phyloP scores from a whole-genome alignment of 192 early-diverging fungal genomes.

The Dimargaris cristalligena region DNA sequence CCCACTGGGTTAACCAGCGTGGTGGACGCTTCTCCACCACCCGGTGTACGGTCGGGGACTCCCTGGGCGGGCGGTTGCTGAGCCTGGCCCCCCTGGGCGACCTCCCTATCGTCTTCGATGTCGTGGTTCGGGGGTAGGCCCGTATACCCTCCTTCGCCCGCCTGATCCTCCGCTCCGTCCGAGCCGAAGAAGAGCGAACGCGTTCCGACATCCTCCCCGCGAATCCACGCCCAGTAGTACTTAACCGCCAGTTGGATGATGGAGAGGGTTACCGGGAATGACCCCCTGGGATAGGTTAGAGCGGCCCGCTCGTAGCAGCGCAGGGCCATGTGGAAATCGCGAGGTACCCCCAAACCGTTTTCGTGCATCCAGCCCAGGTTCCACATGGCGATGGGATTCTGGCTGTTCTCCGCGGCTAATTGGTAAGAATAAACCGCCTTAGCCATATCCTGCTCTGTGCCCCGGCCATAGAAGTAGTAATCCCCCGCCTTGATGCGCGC shows the following conservation, averaged over 20 bases:
- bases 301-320: conserved; percentile 78
- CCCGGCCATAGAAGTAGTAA: conserved; percentile 76
- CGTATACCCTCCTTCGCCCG: too few relatives aligned
- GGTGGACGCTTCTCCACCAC: background rate
- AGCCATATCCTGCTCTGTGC: conserved; percentile 41
- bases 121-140: background rate
- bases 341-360: conserved; percentile 73
- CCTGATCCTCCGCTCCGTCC: conserved; percentile 18
- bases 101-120: background rate
- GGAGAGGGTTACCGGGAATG: conserved; percentile 58
- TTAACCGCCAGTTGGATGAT: conserved; percentile 49
- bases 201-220: conserved; percentile 36
- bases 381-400: conserved; percentile 79
- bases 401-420: conserved; percentile 59
- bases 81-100: background rate
- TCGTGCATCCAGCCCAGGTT: conserved; percentile 96
- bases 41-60: too few relatives aligned
- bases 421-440: conserved; percentile 71
- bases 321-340: conserved; percentile 86
- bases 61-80: background rate
- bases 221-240: conserved; percentile 44
- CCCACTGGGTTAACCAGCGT: background rate
- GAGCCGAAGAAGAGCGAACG: conserved; percentile 28
- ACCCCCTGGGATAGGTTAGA: conserved; percentile 57
- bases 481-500: conserved; percentile 86